phyloP scores from a whole-genome alignment of 495 filamentous ascomycete genomes.

The Bacidia rubella region DNA sequence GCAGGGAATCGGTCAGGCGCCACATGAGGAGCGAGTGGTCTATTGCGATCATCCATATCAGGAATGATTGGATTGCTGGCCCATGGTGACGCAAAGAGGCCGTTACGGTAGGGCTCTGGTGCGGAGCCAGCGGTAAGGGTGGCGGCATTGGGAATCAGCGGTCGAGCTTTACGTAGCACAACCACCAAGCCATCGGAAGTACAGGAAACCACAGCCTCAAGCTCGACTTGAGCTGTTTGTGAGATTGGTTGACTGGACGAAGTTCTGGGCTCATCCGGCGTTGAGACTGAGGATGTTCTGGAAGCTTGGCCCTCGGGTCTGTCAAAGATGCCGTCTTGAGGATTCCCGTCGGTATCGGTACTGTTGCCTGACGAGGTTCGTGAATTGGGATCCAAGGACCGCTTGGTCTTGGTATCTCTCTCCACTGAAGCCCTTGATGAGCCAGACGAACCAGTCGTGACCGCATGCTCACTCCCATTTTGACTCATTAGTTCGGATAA shows the following conservation, averaged over 20 bases:
- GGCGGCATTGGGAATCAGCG: conserved; percentile 43
- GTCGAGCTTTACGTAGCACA: conserved; percentile 61
- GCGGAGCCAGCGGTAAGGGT: conserved; percentile 30
- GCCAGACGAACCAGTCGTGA: conserved; percentile 13
- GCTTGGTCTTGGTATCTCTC: background rate
- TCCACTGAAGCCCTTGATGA: conserved; percentile 15
- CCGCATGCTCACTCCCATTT: conserved; percentile 13
- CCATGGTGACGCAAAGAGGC: conserved; percentile 70
- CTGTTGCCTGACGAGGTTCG: conserved; percentile 23
- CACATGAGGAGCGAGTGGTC: conserved; percentile 11
- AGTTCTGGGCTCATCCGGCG: conserved; percentile 6
- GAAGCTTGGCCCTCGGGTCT: conserved; percentile 20
- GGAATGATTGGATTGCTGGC: conserved; percentile 45
- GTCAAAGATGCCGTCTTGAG: conserved; percentile 29
- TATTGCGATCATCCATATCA: conserved; percentile 5
- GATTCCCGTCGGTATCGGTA: conserved; percentile 20
- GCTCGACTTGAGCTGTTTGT: conserved; percentile 35
- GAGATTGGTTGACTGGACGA: conserved; percentile 1
- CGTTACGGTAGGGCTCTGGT: conserved; percentile 41
- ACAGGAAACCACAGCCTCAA: conserved; percentile 83
- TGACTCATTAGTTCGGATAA: conserved; percentile 19
- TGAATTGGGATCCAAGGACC: conserved; percentile 13
- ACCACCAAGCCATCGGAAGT: conserved; percentile 83
- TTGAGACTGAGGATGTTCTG: conserved; percentile 25
- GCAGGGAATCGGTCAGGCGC: conserved; percentile 20